Evolutionary conservation across 805 yeast genomes (phyloP).

Genomic region (Candida odintsovae): DNA sequence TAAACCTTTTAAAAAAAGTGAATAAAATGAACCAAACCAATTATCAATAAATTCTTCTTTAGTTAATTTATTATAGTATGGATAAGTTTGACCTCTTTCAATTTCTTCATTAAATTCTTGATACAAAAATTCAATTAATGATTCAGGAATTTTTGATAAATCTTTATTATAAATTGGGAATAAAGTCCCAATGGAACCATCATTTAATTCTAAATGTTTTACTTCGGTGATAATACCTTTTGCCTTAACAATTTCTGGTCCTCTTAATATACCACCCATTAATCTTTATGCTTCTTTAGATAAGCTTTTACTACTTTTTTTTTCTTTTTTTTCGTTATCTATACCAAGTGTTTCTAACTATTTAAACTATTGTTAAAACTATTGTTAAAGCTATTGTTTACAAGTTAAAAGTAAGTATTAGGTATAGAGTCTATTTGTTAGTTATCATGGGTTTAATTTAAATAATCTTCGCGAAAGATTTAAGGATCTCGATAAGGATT

Average conservation of each 20-base stretch:
- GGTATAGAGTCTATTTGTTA: too few species aligned
- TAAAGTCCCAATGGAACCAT: constrained; percentile 48
- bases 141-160: constrained; percentile 41
- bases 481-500: too few species aligned
- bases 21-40: constrained; percentile 66
- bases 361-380: too few species aligned
- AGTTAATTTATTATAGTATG: constrained; percentile 39
- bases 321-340: not conserved
- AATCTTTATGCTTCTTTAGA: too few species aligned
- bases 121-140: constrained; percentile 40
- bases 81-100: constrained; percentile 73
- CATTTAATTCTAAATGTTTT: constrained; percentile 34
- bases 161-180: constrained; percentile 46
- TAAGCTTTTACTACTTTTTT: too few species aligned
- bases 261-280: constrained; percentile 8
- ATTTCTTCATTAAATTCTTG: constrained; percentile 59
- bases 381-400: too few species aligned
- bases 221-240: constrained; percentile 31
- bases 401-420: too few species aligned
- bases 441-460: too few species aligned
- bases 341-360: too few species aligned
- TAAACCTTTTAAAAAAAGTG: constrained; percentile 49
- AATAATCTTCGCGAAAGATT: too few species aligned
- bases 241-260: constrained; percentile 29
- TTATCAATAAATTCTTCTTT: constrained; percentile 50